These are phyloP conservation scores for Oxyria digyna DNA, from an alignment of 148 eudicot species.

Conservation along the genomic window DNA sequence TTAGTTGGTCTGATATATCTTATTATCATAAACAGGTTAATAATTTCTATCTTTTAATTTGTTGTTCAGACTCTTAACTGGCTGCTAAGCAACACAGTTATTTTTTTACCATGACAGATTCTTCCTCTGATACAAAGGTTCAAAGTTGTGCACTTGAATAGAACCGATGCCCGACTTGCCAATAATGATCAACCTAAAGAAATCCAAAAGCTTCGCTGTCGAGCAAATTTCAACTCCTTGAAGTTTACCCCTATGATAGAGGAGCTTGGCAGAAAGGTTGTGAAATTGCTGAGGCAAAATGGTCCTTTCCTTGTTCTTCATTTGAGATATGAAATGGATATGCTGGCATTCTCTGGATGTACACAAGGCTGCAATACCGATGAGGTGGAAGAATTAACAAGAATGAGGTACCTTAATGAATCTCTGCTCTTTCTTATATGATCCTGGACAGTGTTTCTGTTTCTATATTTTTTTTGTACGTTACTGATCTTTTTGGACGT, in stretches of 20 bases:
- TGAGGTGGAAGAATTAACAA: constrained; percentile 76
- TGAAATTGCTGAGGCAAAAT: constrained; percentile 51
- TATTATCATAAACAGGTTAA: constrained; percentile 69
- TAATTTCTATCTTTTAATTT: background rate
- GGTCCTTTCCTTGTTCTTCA: constrained; percentile 92
- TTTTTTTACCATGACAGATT: constrained; percentile 35
- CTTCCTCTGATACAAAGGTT: constrained; percentile 71
- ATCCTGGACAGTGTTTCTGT: background rate
- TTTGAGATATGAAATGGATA: constrained; percentile 91
- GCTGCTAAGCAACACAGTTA: background rate
- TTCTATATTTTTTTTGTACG: background rate
- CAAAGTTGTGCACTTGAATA: constrained; percentile 75
- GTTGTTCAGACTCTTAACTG: background rate
- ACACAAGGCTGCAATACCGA: constrained; percentile 76
- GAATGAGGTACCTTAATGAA: constrained; percentile 56
- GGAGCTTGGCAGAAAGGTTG: constrained; percentile 69
- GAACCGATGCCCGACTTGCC: constrained; percentile 91
- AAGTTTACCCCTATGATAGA: constrained; percentile 81
- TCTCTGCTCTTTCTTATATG: background rate
- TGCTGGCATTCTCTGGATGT: constrained; percentile 94
- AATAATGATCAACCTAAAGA: constrained; percentile 70
- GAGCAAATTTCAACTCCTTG: constrained; percentile 63
- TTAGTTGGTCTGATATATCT: constrained; percentile 92
- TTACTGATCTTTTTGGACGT: background rate
- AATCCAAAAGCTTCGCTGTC: constrained; percentile 73